Base-by-base conservation (phyloP, 2,329 filamentous ascomycete genomes). In the Scopulariopsis brevicaulis region DNA sequence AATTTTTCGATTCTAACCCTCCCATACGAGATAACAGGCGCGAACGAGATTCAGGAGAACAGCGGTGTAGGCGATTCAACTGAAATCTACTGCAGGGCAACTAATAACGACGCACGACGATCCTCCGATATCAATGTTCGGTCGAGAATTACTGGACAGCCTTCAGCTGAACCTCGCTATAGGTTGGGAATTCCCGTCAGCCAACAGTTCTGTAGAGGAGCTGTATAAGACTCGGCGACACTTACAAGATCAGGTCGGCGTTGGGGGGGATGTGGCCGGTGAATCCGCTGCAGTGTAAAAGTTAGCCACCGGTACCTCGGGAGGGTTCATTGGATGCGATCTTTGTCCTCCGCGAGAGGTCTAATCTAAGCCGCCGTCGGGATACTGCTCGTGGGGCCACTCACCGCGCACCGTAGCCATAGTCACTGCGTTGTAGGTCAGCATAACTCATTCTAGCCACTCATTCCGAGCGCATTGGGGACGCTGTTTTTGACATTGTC, bases 241-340 rank as follows among this genome's bases (percentile, higher is more conserved):
- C 89, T 79, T 80, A 94, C 90, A 95, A 95, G 75, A 95, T 80
- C 62, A 96, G 79, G 63, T 79, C 83, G n/a, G 89, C 76, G 65
- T 86, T 82, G 46, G 84, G 73, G 61, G 90, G 90, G 62, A 96
- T 95, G 66, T 85, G 77, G 59, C 84, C 85, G 37, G 87, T 83
- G 76, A 92, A 94, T 58, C 90, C 90, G 65, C 88, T 91, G 63
- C 60, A 61, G 60, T 57, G 51, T n/a, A 18, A 11, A 22, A n/a
- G 22, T 50, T 50, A 50, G 46, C 37, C 20, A 50, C 46, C 8
- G 46, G 14, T 8, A 12, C 7, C 24, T 24, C 2, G 6, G 46
- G 22, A 10, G n/a, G 43, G 11, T n/a, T 37, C 14, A 48, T 48
- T 6, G 3, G 24, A 50, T 12, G 46, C 7, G 12, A 22, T 50